Evolutionary conservation across 1,284 basidiomycete species (phyloP), one percentile per base, ranked within the genome.

Genomic region (Moesziomyces globuligerus): DNA sequence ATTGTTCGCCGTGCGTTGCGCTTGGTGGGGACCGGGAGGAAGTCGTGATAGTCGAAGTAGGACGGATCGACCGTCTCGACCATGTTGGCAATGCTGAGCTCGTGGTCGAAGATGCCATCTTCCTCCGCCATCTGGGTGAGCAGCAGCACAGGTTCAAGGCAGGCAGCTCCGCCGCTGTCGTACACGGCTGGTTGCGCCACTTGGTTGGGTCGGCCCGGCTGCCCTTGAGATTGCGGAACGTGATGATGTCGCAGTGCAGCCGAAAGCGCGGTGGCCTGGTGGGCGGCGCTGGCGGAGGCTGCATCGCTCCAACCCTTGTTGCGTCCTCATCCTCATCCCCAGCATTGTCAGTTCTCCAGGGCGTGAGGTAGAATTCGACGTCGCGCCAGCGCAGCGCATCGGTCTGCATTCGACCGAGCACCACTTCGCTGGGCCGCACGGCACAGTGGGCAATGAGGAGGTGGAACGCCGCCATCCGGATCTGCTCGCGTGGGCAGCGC

Each of bases 231-330:
- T 44, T 10, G 7, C 36, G 15, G 23, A 43, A 21, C 3, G 17
- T 5, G 21, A 51, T 20, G 25, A 51, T 20, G 25, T 44, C 34
- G 41, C 49, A 51, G 37, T 51, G 41, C 1, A 51, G 49, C 3
- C 32, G 32, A 15, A 26, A 50, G 10, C 8, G 24, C 4, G 37
- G 37, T 13, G 9, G 7, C n/a, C 26, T 23, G 26, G 26, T 17
- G 23, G 10, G 39, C 18, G 10, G 20, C 20, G 7, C 7, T 7
- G 18, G 13, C 38, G n/a, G n/a, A n/a, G 38, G 8, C 7, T 18
- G 8, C 38, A 17, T 20, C 38, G 18, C 18, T 18, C 6, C 13
- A 11, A 11, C n/a, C 32, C 15, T 34, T 34, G 32, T 6, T 34
- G 32, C 28, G 10, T 29, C 28, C 9, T 29, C 9, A 11, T 39